phyloP scores from a whole-genome alignment of 2,329 filamentous ascomycete species.

The Gyromitra esculenta region DNA sequence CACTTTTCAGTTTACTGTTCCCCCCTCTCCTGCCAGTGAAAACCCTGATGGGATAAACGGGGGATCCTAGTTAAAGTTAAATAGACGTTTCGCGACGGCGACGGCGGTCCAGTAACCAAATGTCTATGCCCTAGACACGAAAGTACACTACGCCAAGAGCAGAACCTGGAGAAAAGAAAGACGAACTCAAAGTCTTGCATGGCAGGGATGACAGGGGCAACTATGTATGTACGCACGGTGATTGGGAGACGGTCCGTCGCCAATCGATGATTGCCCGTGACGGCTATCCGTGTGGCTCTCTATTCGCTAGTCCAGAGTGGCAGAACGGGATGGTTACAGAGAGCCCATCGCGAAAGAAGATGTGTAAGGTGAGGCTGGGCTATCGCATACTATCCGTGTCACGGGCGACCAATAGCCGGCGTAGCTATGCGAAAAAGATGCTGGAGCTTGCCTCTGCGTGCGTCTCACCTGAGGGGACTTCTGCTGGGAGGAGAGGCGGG shows the following conservation, averaged over 20 bases:
- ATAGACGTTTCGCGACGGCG: slow-evolving; percentile 26
- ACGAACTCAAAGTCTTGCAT: slow-evolving; percentile 4
- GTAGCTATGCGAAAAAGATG: slow-evolving; percentile 35
- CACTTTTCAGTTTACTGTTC: slow-evolving; percentile 13
- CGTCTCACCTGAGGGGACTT: slow-evolving; percentile 38
- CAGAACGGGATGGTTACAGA: slow-evolving; percentile 14
- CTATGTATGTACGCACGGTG: slow-evolving; percentile 36
- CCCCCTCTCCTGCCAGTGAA: not conserved
- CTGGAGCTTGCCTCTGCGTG: slow-evolving; percentile 22
- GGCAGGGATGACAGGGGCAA: slow-evolving; percentile 18
- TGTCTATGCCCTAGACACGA: slow-evolving; percentile 1
- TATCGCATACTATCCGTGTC: slow-evolving; percentile 45
- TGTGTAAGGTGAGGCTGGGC: slow-evolving; percentile 36
- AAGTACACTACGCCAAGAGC: not conserved
- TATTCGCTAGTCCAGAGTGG: slow-evolving; percentile 23
- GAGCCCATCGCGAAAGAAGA: slow-evolving; percentile 32
- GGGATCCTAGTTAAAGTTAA: slow-evolving; percentile 38
- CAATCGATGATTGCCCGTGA: slow-evolving; percentile 45
- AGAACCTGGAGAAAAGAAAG: not conserved
- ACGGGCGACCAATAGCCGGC: slow-evolving; percentile 47
- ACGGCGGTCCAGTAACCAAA: slow-evolving; percentile 11
- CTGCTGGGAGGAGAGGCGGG: not conserved
- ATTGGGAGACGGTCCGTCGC: slow-evolving; percentile 42
- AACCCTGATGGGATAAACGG: slow-evolving; percentile 12
- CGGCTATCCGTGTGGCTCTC: slow-evolving; percentile 21